These are phyloP conservation scores for Tetrahymena thermophila DNA, from an alignment of 73 alveolate species.

Conservation along the genomic window DNA sequence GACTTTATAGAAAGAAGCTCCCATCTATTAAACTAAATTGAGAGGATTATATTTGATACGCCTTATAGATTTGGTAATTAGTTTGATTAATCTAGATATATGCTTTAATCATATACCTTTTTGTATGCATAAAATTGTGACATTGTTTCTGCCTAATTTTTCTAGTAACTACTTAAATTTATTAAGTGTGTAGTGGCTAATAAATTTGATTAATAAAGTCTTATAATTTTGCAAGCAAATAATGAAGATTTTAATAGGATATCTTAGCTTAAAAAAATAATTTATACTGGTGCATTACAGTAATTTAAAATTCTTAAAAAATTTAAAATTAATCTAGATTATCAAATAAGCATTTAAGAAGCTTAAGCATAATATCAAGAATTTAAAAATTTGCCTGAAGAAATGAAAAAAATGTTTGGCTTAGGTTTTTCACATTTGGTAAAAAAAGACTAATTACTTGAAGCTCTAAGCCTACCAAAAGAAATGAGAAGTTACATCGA, in stretches of 20 bases:
- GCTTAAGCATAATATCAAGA: not conserved
- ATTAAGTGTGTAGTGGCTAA: not conserved
- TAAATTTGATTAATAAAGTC: not conserved
- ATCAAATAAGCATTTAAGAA: not conserved
- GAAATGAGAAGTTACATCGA: not conserved
- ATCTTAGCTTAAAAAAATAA: not conserved
- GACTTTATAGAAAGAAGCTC: not conserved
- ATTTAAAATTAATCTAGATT: not conserved
- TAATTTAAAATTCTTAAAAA: not conserved
- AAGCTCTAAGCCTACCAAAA: not conserved
- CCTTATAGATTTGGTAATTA: not conserved
- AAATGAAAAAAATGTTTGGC: not conserved
- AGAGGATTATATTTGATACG: not conserved
- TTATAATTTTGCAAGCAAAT: not conserved
- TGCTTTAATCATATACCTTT: not conserved
- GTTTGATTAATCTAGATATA: not conserved
- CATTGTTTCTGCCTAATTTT: not conserved
- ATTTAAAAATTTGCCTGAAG: not conserved
- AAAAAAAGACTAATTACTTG: not conserved
- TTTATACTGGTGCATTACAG: not conserved
- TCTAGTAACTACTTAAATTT: not conserved
- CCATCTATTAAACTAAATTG: not conserved
- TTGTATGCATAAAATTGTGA: not conserved
- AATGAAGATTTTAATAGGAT: not conserved
- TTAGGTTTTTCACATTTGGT: not conserved